Evolutionary conservation across 2,329 filamentous ascomycete species (phyloP).

Genomic region (Xylaria sp.): DNA sequence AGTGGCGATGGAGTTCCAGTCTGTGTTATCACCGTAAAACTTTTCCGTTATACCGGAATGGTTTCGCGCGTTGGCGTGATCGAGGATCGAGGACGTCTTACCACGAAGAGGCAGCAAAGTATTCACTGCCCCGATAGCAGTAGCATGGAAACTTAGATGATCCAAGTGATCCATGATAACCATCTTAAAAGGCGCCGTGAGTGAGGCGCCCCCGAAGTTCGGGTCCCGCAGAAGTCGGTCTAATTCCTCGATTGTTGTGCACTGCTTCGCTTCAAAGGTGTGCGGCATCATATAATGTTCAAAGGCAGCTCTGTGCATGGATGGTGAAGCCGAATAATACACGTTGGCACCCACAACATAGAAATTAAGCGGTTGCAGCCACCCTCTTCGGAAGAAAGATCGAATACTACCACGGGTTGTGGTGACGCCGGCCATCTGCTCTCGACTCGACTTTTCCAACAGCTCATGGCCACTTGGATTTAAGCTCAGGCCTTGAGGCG

Average conservation of each 20-base stretch:
- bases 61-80: conserved; percentile 68
- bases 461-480: conserved; percentile 63
- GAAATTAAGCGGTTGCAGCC: conserved; percentile 73
- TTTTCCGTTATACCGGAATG: conserved; percentile 69
- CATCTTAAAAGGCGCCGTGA: conserved; percentile 77
- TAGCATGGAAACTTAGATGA: conserved; percentile 74
- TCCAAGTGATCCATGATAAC: conserved; percentile 72
- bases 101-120: conserved; percentile 74
- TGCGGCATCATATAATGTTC: conserved; percentile 74
- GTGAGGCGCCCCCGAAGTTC: conserved; percentile 74
- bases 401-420: conserved; percentile 68
- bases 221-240: conserved; percentile 67
- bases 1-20: conserved; percentile 73
- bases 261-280: conserved; percentile 69
- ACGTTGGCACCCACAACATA: conserved; percentile 76
- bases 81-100: conserved; percentile 59
- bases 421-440: conserved; percentile 60
- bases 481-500: conserved; percentile 60
- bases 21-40: conserved; percentile 77
- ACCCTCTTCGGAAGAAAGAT: conserved; percentile 69
- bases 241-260: conserved; percentile 69
- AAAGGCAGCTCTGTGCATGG: conserved; percentile 78
- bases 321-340: conserved; percentile 76
- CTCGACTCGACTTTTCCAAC: conserved; percentile 54
- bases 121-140: conserved; percentile 78